phyloP scores from a whole-genome alignment of 1,139 yeast species.

The Suhomyces bolitotheri region DNA sequence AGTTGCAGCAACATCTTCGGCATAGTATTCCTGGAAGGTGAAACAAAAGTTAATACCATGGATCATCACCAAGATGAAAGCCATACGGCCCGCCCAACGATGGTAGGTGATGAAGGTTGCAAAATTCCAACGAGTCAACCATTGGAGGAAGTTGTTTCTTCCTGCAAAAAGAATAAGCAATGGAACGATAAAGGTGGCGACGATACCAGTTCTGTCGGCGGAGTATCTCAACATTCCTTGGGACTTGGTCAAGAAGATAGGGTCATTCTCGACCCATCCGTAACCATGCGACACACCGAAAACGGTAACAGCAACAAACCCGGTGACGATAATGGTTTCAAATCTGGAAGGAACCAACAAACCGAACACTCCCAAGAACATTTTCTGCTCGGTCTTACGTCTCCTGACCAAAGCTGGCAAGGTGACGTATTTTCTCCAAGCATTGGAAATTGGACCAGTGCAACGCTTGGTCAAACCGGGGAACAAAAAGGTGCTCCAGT shows the following conservation, averaged over 20 bases:
- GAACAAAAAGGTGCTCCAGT: constrained; percentile 37
- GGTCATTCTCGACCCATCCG: constrained; percentile 24
- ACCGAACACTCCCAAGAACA: constrained; percentile 22
- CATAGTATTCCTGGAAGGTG: constrained; percentile 21
- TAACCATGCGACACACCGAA: constrained; percentile 22
- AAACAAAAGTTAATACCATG: constrained; percentile 50
- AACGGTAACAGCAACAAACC: constrained; percentile 14
- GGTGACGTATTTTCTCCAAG: constrained; percentile 30
- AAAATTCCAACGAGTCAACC: constrained; percentile 43
- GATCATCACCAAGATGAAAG: constrained; percentile 28
- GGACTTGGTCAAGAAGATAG: constrained; percentile 19
- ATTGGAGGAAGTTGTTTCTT: constrained; percentile 43
- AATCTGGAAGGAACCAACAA: constrained; percentile 18
- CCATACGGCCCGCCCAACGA: constrained; percentile 40
- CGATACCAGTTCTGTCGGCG: constrained; percentile 35
- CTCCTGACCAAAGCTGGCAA: constrained; percentile 32
- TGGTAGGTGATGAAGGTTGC: constrained; percentile 39
- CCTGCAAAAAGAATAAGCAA: constrained; percentile 44
- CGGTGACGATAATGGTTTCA: constrained; percentile 21
- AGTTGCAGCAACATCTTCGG: constrained; percentile 17
- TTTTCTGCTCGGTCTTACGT: constrained; percentile 26
- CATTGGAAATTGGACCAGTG: constrained; percentile 26
- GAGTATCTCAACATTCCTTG: constrained; percentile 29
- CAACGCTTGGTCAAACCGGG: constrained; percentile 26
- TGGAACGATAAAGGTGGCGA: constrained; percentile 34